Conservation (phyloP, 768 basidiomycete species). For the Pleurotus tuber-regium region DNA sequence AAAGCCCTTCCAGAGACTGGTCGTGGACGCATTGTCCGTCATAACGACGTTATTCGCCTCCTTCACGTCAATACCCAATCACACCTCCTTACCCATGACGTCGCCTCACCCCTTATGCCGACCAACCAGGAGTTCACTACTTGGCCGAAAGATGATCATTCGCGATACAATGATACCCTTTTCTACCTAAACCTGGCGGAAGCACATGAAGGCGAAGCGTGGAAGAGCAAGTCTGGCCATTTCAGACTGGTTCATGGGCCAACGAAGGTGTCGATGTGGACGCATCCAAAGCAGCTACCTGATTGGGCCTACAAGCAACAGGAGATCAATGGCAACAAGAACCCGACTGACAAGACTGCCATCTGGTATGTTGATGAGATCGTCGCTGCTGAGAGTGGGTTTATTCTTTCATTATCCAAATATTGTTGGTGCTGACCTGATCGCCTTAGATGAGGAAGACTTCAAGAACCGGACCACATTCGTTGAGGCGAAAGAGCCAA, state of each 20-base stretch:
- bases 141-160: slow-evolving; percentile 73
- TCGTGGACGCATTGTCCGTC: slow-evolving; percentile 87
- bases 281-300: slow-evolving; percentile 78
- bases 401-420: not conserved
- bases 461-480: slow-evolving; percentile 49
- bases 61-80: slow-evolving; percentile 85
- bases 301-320: slow-evolving; percentile 98
- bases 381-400: slow-evolving; percentile 67
- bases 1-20: slow-evolving; percentile 93
- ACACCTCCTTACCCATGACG: slow-evolving; percentile 90
- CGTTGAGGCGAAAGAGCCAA: slow-evolving; percentile 62
- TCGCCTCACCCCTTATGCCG: slow-evolving; percentile 94
- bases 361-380: slow-evolving; percentile 91
- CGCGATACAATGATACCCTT: slow-evolving; percentile 83
- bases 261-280: slow-evolving; percentile 94
- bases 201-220: slow-evolving; percentile 73
- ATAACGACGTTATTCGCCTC: slow-evolving; percentile 86
- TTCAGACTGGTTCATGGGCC: slow-evolving; percentile 88
- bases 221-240: slow-evolving; percentile 93
- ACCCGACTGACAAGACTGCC: slow-evolving; percentile 73
- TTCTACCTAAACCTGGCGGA: slow-evolving; percentile 78
- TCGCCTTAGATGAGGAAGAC: slow-evolving; percentile 49
- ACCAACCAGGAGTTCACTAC: slow-evolving; percentile 99
- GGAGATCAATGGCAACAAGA: slow-evolving; percentile 98
- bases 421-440: slow-evolving; percentile 6